Evolutionary conservation across 257 asterid genomes (phyloP).

Genomic region (Hygrophila difformis): DNA sequence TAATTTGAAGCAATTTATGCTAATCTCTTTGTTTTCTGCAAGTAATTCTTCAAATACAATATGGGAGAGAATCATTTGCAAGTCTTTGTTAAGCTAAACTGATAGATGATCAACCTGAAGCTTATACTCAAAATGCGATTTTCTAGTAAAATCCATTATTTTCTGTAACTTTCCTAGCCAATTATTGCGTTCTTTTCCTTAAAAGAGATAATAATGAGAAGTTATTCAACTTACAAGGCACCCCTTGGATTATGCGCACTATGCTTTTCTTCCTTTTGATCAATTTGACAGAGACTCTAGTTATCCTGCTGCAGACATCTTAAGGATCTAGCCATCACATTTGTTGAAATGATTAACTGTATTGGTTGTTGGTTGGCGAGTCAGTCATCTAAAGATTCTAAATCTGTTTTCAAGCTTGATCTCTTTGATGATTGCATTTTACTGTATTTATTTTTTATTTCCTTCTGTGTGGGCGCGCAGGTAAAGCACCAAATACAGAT

Average conservation of each 20-base stretch:
- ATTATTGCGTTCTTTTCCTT: too few relatives aligned
- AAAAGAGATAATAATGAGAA: too few relatives aligned
- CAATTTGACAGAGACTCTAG: not conserved
- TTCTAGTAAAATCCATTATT: too few relatives aligned
- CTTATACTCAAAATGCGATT: too few relatives aligned
- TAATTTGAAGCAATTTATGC: too few relatives aligned
- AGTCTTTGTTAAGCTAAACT: not conserved
- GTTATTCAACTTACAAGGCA: not conserved
- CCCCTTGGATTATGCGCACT: not conserved
- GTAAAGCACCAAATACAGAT: conserved; percentile 78
- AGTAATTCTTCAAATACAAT: too few relatives aligned
- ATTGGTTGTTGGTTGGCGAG: not conserved
- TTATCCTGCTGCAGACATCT: not conserved
- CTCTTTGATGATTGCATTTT: not conserved
- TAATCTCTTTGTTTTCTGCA: too few relatives aligned
- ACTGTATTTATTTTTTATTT: conserved; percentile 5
- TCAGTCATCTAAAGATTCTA: conserved; percentile 2
- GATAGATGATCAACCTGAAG: too few relatives aligned
- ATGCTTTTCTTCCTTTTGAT: too few relatives aligned
- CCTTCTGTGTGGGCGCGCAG: conserved; percentile 48
- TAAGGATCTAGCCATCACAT: not conserved
- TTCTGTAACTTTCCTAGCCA: too few relatives aligned
- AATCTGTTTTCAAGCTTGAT: not conserved
- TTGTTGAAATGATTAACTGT: not conserved
- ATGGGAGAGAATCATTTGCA: too few relatives aligned